These are phyloP conservation scores for Pseudogymnoascus sp. DNA, from an alignment of 2,329 filamentous ascomycete species.

Conservation along the genomic window DNA sequence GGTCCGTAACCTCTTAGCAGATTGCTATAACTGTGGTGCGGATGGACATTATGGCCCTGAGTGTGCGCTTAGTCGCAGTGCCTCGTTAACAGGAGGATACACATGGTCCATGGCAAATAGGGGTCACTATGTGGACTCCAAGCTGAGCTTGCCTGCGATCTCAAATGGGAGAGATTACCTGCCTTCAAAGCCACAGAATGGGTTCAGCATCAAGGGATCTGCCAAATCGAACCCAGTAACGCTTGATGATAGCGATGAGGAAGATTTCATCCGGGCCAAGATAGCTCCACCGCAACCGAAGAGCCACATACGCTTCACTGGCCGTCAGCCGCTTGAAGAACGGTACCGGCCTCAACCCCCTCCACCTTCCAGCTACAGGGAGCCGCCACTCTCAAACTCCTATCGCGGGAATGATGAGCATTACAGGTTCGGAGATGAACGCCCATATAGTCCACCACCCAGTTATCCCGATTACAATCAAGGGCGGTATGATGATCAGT, in stretches of 20 bases:
- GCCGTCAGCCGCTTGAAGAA: background rate
- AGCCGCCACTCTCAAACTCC: background rate
- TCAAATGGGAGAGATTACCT: conserved; percentile 24
- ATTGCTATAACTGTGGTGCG: conserved; percentile 49
- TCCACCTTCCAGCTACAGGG: background rate
- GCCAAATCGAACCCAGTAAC: conserved; percentile 22
- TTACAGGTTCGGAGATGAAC: background rate
- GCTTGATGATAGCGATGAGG: conserved; percentile 24
- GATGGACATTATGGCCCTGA: conserved; percentile 49
- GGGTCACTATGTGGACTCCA: conserved; percentile 40
- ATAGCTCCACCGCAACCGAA: conserved; percentile 12
- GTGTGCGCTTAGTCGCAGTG: conserved; percentile 32
- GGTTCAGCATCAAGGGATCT: conserved; percentile 26
- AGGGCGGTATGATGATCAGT: conserved; percentile 3
- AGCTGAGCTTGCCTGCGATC: conserved; percentile 27
- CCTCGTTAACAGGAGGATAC: conserved; percentile 28
- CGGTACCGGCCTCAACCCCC: background rate
- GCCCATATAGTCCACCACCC: background rate
- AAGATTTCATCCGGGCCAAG: conserved; percentile 23
- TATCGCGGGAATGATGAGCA: background rate
- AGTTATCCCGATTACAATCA: background rate
- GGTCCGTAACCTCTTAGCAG: conserved; percentile 41
- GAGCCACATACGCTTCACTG: background rate
- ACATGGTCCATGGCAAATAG: conserved; percentile 47
- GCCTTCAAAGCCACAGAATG: conserved; percentile 14